Percentiles rank a stretch among this genome's conserved stretches.
Conservation (phyloP, 2,329 filamentous ascomycete genomes). For the Hyphodiscus sp. region DNA sequence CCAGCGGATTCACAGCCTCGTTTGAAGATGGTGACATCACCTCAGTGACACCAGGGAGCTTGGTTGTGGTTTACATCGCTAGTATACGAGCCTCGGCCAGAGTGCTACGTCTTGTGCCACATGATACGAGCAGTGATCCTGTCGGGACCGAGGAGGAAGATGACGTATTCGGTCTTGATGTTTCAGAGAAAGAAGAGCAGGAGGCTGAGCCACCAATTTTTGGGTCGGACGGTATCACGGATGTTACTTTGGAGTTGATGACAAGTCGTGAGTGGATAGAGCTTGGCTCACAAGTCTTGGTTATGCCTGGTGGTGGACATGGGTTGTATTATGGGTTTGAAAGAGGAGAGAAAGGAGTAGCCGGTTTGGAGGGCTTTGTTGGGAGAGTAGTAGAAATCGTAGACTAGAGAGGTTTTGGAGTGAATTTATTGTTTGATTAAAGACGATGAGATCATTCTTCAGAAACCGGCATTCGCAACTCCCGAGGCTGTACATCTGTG, state of each 20-base stretch:
- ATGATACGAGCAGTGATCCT: constrained; percentile 19
- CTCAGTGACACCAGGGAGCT: constrained; percentile 57
- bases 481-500: too few relatives aligned
- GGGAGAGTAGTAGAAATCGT: constrained; percentile 58
- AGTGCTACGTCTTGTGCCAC: constrained; percentile 48
- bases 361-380: constrained; percentile 65
- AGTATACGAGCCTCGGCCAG: constrained; percentile 79
- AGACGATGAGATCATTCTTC: background rate
- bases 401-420: constrained; percentile 34
- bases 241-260: constrained; percentile 63
- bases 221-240: constrained; percentile 31
- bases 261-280: constrained; percentile 69
- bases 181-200: constrained; percentile 33
- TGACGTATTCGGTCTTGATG: constrained; percentile 53
- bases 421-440: background rate
- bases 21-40: constrained; percentile 61
- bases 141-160: constrained; percentile 27
- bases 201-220: constrained; percentile 31
- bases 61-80: constrained; percentile 78
- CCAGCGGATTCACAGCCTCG: constrained; percentile 62
- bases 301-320: constrained; percentile 65
- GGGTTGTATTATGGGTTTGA: constrained; percentile 50
- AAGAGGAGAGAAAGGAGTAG: constrained; percentile 44
- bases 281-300: constrained; percentile 60
- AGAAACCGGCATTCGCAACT: too few relatives aligned